Evolutionary conservation across 371 early-diverging fungal genomes (phyloP).

Genomic region (Mucor irregularis): DNA sequence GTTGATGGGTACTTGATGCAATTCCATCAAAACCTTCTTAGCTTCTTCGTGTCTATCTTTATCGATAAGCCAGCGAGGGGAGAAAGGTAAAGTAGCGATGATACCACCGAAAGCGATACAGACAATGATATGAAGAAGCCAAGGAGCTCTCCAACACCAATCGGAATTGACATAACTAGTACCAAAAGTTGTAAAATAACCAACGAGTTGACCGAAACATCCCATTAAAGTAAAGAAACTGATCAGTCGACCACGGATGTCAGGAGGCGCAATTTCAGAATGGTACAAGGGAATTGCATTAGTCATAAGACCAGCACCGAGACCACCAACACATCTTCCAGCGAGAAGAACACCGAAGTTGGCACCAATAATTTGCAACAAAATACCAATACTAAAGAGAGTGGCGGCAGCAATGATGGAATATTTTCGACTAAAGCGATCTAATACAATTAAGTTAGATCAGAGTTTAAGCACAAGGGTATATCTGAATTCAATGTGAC

Average conservation of each 20-base stretch:
- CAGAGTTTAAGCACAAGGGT: neutral
- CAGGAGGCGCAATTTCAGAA: conserved; percentile 76
- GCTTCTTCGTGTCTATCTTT: conserved; percentile 46
- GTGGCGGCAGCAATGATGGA: conserved; percentile 33
- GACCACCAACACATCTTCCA: conserved; percentile 40
- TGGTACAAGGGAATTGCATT: conserved; percentile 42
- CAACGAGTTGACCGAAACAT: conserved; percentile 40
- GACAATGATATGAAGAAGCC: conserved; percentile 33
- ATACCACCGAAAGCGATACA: conserved; percentile 13
- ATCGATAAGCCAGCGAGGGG: conserved; percentile 61
- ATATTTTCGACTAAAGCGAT: conserved; percentile 45
- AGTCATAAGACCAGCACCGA: conserved; percentile 48
- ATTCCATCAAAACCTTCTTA: conserved; percentile 29
- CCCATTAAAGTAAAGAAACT: conserved; percentile 42
- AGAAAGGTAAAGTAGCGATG: conserved; percentile 42
- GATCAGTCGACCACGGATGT: conserved; percentile 50
- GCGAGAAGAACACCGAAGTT: conserved; percentile 33
- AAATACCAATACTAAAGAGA: conserved; percentile 36
- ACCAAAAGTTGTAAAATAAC: conserved; percentile 50
- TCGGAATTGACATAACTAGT: conserved; percentile 31
- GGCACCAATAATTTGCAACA: conserved; percentile 40
- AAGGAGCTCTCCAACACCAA: conserved; percentile 49
- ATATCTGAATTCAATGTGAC: neutral
- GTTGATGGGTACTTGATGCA: conserved; percentile 33
- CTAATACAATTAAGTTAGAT: conserved; percentile 12